phyloP scores from a whole-genome alignment of 2,329 filamentous ascomycete species.

The Calonectria hongkongensis region DNA sequence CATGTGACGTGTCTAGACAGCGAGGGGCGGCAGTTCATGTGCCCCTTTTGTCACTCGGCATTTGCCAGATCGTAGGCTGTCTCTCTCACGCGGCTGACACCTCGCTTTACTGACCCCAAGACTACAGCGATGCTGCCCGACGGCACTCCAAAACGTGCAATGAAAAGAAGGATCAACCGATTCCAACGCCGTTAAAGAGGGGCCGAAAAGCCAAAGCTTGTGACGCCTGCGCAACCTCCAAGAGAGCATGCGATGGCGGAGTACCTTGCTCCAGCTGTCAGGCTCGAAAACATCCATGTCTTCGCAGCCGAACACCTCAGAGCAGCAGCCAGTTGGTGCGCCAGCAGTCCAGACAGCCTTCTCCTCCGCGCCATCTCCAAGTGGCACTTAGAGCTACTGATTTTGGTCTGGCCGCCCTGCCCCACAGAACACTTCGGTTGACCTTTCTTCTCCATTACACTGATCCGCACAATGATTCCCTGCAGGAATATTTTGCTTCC shows the following conservation, averaged over 20 bases:
- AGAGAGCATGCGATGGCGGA: constrained; percentile 12
- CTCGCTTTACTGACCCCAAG: constrained; percentile 3
- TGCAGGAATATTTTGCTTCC: constrained; percentile 14
- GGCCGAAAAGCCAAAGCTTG: constrained; percentile 26
- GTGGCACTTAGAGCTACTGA: neutral
- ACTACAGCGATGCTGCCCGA: constrained; percentile 27
- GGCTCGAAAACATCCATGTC: neutral
- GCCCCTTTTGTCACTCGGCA: constrained; percentile 27
- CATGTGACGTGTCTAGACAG: constrained; percentile 13
- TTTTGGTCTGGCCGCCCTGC: neutral
- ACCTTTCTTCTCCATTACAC: constrained; percentile 20
- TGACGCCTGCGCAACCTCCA: constrained; percentile 6
- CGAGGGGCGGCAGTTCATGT: constrained; percentile 12
- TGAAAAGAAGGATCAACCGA: constrained; percentile 6
- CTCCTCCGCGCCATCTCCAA: neutral
- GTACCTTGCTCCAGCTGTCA: constrained; percentile 15
- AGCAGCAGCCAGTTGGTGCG: neutral
- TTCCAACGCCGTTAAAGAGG: constrained; percentile 17
- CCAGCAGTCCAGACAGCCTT: neutral
- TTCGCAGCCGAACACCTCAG: neutral
- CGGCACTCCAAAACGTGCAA: constrained; percentile 34
- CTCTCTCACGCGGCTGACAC: neutral
- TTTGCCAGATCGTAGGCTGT: constrained; percentile 33
- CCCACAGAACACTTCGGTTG: neutral
- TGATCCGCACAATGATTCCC: constrained; percentile 14